Percentiles rank a stretch among this genome's conserved stretches.
Conservation (phyloP, 2,329 filamentous ascomycete genomes). For the Scytalidium sp. region DNA sequence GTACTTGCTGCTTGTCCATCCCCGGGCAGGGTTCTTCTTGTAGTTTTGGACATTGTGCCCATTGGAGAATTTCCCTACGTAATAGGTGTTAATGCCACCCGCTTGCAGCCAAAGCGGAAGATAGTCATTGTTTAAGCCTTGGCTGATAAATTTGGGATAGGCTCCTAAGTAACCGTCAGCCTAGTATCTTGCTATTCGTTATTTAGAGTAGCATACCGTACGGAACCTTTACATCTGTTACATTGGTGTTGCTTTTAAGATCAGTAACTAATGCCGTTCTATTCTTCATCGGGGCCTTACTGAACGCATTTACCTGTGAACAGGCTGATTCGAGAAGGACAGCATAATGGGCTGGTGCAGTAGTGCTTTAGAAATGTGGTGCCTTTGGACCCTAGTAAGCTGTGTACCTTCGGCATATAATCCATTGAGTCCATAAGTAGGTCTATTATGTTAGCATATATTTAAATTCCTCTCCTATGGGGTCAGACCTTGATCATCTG, state of each 20-base stretch:
- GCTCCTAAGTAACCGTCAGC: slow-evolving; percentile 33
- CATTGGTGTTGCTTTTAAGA: slow-evolving; percentile 47
- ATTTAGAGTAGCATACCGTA: slow-evolving; percentile 34
- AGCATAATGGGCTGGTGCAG: slow-evolving; percentile 57
- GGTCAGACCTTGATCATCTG: slow-evolving; percentile 51
- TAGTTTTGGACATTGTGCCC: slow-evolving; percentile 57
- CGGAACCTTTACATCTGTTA: slow-evolving; percentile 41
- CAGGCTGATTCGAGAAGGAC: slow-evolving; percentile 54
- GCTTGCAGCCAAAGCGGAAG: slow-evolving; percentile 67
- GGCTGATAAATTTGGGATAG: slow-evolving; percentile 62
- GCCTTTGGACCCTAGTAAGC: slow-evolving; percentile 48
- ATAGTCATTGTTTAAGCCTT: slow-evolving; percentile 63
- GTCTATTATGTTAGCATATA: slow-evolving; percentile 29
- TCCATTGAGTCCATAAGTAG: slow-evolving; percentile 52
- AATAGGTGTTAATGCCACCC: slow-evolving; percentile 66
- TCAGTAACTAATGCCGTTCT: not conserved
- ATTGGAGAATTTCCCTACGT: slow-evolving; percentile 67
- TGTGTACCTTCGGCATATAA: slow-evolving; percentile 50
- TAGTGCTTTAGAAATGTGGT: slow-evolving; percentile 53
- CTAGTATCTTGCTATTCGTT: slow-evolving; percentile 27
- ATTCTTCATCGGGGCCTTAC: not conserved
- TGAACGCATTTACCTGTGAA: slow-evolving; percentile 58
- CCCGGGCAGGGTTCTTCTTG: slow-evolving; percentile 23
- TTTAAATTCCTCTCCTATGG: not conserved
- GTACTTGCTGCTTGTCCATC: not conserved